Evolutionary conservation across 2,329 filamentous ascomycete genomes (phyloP), one percentile per base, ranked within the genome.

Genomic region (Pseudofabraea citricarpa): DNA sequence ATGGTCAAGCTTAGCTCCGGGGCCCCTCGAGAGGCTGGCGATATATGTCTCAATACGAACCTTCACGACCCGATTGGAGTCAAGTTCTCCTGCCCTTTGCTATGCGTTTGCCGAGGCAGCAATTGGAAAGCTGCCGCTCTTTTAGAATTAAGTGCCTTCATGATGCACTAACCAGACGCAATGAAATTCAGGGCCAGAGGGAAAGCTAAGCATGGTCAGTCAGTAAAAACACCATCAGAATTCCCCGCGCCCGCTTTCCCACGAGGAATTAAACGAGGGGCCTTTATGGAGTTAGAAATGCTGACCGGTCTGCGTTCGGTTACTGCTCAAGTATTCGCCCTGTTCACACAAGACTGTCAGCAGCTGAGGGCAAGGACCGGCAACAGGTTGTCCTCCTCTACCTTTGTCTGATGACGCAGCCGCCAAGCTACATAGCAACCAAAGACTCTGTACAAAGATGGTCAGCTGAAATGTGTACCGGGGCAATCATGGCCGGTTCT

Each of bases 101-200:
- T 52, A 46, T 52, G 54, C 53, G 41, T 46, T 31, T 56, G 42
- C 39, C 52, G 46, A 51, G 51, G 51, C 45, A 44, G 43, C 37
- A 36, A 29, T 47, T 26, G 12, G 10, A 43, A 44, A 74, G 77
- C 79, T 79, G 76, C 81, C 81, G 80, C 35, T 37, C 35, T 37
- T 32, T 32, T n/a, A 22, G 20, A 31, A 36, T n/a, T 15, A 10
- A 36, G 32, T 18, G 21, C 82, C 80, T 74, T 72, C 69, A 64
- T 69, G 71, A 67, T 72, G 64, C 55, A 91, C 87, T 91, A 81
- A 93, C 87, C 86, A 72, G 87, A 88, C 65, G 87, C 87, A 71
- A 93, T 87, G 72, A 93, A 93, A 71, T 93, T 93, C 62, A 93
- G 74, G 65, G 87, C 86, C 66, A 93, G 71, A 56, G 87, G 87